A percentile compares a stretch with the other conserved stretches of the same genome.
phyloP scores from a whole-genome alignment of 305 asterid genomes.

The Solanum hybrid region DNA sequence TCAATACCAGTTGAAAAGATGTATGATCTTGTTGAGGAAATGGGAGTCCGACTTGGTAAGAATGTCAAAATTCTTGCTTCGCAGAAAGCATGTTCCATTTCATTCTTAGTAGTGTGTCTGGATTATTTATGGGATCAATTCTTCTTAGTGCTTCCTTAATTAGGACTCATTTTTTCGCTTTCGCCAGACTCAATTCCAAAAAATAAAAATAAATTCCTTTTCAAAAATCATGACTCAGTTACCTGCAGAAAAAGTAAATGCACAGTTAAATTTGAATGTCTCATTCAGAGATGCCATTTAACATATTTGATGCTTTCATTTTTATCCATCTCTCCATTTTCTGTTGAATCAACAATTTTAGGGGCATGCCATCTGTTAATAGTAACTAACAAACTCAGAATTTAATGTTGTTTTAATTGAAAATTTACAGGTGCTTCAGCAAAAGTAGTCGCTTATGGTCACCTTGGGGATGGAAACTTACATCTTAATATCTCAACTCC shows the following conservation, averaged over 20 bases:
- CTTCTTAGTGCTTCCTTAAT: not conserved
- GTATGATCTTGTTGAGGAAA: constrained; percentile 83
- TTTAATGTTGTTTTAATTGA: not conserved
- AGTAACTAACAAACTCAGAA: not conserved
- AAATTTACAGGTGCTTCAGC: constrained; percentile 42
- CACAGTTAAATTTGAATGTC: not conserved
- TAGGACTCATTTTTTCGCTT: not conserved
- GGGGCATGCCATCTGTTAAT: not conserved
- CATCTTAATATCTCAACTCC: constrained; percentile 85
- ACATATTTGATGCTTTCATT: not conserved
- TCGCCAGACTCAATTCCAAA: not conserved
- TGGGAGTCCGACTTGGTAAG: constrained; percentile 79
- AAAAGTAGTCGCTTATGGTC: constrained; percentile 85
- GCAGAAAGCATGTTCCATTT: not conserved
- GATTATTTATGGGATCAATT: not conserved
- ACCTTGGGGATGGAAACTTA: constrained; percentile 94
- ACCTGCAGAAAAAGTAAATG: not conserved
- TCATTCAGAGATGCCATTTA: not conserved
- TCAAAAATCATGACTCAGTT: not conserved
- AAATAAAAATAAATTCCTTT: not conserved
- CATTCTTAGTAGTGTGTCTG: not conserved
- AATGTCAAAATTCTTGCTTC: not conserved
- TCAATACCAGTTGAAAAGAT: constrained; percentile 81
- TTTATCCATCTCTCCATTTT: not conserved
- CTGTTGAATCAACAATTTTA: not conserved